Evolutionary conservation across 2,329 filamentous ascomycete genomes (phyloP).

Genomic region (Cercospora sp.): DNA sequence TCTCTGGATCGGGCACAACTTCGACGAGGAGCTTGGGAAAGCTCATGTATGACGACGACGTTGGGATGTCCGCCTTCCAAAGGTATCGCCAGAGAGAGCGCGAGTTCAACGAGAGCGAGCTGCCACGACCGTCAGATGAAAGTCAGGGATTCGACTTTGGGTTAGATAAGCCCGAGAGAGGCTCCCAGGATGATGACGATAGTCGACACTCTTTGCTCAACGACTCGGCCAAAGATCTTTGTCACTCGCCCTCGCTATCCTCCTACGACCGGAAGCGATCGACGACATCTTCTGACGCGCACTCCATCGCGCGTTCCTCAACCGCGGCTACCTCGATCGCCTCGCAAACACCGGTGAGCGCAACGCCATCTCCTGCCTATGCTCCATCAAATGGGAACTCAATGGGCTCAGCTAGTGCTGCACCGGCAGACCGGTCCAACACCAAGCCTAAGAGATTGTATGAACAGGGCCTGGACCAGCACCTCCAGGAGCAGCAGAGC

Average conservation of each 20-base stretch:
- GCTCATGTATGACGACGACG: constrained; percentile 81
- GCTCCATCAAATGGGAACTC: constrained; percentile 54
- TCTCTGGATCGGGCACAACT: constrained; percentile 55
- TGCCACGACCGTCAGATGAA: constrained; percentile 29
- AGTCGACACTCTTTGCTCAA: constrained; percentile 46
- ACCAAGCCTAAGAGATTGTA: constrained; percentile 76
- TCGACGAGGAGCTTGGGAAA: constrained; percentile 59
- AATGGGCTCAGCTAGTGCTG: constrained; percentile 25
- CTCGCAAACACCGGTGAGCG: constrained; percentile 60
- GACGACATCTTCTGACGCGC: constrained; percentile 77
- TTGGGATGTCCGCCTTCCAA: constrained; percentile 80
- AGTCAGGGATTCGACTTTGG: constrained; percentile 39
- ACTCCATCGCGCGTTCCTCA: constrained; percentile 69
- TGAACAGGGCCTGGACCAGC: constrained; percentile 76
- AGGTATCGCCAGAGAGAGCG: constrained; percentile 61
- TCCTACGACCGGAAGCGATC: constrained; percentile 75
- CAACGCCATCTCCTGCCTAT: constrained; percentile 39
- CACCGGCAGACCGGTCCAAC: constrained; percentile 60
- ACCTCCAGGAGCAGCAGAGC: constrained; percentile 76
- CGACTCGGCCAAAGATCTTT: constrained; percentile 43
- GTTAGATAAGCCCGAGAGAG: constrained; percentile 35
- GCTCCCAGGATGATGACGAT: constrained; percentile 45
- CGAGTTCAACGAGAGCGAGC: constrained; percentile 51
- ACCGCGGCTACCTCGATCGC: constrained; percentile 85
- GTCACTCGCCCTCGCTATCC: constrained; percentile 56